Evolutionary conservation across 208 protist species (phyloP), one percentile per base, ranked within the genome.

Genomic region (Tritrichomonas foetus): DNA sequence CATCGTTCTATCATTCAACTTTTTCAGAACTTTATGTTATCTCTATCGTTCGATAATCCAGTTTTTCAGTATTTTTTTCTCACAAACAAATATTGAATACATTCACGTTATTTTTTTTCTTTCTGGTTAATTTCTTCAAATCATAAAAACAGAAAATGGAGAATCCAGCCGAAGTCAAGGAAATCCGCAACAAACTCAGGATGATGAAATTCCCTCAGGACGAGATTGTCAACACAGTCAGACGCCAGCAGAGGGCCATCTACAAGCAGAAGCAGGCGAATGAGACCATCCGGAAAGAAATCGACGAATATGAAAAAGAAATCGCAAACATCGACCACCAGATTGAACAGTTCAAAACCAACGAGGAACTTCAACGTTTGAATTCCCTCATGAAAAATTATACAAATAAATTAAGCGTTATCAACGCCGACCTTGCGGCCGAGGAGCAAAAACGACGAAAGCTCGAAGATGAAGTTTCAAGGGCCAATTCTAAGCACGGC

Each of bases 201-300:
- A 82, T 82, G 74, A 82, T 82, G 74, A 82, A 82, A 36, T 82
- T 82, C 74, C 74, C 74, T 27, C 74, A 82, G 25, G 74, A 82
- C 30, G 74, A 82, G 41, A 82, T 82, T 9, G 20, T 82, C 11
- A 82, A 82, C 25, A 82, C 74, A 30, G 74, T 82, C 50, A 33
- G 74, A 14, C 47, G 50, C 20, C 74, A 82, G 25, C 74, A 82
- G 20, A 33, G 74, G 3, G 74, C 74, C 3, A 82, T 82, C 50
- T 41, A 82, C 30, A 82, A 82, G 30, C 74, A 82, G 25, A 82
- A 82, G 30, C 74, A 82, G 50, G 74, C 74, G 5, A 82, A 82
- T 44, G 74, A 82, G 41, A 82, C 74, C 30, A 82, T 82, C 25
- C 74, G 74, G 3, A 11, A 9, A 44, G 74, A 82, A 50, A 49